Conservation (phyloP, 148 eudicot genomes). For the Euryodendron excelsum region DNA sequence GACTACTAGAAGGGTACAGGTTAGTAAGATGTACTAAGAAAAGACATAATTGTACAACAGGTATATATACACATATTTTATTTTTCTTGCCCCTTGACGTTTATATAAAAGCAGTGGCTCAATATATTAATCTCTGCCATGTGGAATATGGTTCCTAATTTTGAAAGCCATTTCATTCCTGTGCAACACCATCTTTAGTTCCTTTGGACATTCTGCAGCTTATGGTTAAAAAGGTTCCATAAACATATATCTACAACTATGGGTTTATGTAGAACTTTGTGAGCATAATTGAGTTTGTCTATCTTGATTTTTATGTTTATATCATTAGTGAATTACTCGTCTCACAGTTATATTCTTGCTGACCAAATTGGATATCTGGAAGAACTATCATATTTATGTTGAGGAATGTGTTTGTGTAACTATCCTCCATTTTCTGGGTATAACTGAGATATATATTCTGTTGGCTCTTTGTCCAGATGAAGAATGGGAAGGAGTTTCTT, state of each 20-base stretch:
- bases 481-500: constrained; percentile 83
- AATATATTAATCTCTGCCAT: background rate
- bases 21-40: constrained; percentile 27
- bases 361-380: background rate
- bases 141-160: background rate
- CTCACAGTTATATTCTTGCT: background rate
- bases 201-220: background rate
- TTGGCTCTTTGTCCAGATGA: constrained; percentile 48
- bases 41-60: background rate
- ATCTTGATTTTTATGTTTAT: background rate
- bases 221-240: background rate
- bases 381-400: no score
- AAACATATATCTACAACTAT: no score
- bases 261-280: background rate
- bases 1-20: constrained; percentile 98
- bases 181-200: background rate
- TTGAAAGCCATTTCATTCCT: no score
- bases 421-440: background rate
- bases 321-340: background rate
- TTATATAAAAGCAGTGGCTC: background rate
- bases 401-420: background rate
- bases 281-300: background rate
- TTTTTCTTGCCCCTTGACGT: background rate
- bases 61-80: background rate
- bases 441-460: background rate